Conservation (phyloP, 2,329 filamentous ascomycete genomes). For the Stemphylium beticola region DNA sequence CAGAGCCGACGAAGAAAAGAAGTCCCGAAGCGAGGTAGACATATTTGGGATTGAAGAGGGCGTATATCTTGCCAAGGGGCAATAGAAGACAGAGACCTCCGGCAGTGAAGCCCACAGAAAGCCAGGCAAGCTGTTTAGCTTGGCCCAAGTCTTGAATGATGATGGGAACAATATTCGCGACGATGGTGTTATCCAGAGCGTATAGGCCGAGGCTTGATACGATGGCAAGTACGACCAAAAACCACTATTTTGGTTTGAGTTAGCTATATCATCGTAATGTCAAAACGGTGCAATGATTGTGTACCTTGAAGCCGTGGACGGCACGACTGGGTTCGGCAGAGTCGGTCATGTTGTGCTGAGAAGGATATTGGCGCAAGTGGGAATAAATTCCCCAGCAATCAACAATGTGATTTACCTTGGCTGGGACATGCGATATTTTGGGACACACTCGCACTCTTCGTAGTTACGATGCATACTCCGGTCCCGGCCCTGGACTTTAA, state of each 20-base stretch:
- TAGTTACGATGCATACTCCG: too few relatives aligned
- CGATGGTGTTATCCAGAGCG: constrained; percentile 39
- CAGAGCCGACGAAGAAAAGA: constrained; percentile 22
- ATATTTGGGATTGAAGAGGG: neutral
- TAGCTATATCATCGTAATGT: neutral
- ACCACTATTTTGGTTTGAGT: constrained; percentile 7
- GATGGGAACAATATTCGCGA: constrained; percentile 27
- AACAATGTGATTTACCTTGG: too few relatives aligned
- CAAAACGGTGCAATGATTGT: neutral
- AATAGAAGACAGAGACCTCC: neutral
- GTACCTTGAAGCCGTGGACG: neutral
- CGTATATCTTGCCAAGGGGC: neutral
- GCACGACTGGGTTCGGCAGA: neutral
- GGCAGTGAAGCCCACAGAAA: constrained; percentile 17
- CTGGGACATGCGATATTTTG: too few relatives aligned
- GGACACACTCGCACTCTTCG: too few relatives aligned
- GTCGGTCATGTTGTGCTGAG: too few relatives aligned
- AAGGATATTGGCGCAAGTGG: too few relatives aligned
- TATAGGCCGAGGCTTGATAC: constrained; percentile 29
- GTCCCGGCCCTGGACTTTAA: too few relatives aligned
- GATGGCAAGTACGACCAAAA: neutral
- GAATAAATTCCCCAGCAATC: too few relatives aligned
- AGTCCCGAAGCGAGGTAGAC: neutral
- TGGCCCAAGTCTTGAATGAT: constrained; percentile 20
- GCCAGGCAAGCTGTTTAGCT: constrained; percentile 23